A percentile compares a stretch with the other conserved stretches of the same genome.
phyloP scores from a whole-genome alignment of 441 rosid genomes.

The Pelargonium myrrhifolium region DNA sequence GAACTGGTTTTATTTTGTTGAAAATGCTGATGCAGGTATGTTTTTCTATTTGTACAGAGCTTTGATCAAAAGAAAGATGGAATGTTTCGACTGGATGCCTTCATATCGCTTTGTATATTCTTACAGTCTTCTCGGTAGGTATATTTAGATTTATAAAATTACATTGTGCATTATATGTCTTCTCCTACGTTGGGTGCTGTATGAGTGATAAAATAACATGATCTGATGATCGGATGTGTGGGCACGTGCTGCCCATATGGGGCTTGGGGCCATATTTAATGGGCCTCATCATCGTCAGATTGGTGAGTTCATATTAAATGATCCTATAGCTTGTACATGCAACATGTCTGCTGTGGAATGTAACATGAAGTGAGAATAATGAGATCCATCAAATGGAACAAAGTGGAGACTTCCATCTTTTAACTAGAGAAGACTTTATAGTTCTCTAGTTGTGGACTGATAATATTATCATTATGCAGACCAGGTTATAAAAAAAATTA shows the following conservation, averaged over 20 bases:
- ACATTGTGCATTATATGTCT: neutral
- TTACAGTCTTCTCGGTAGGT: conserved; percentile 56
- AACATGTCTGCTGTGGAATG: neutral
- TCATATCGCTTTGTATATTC: conserved; percentile 64
- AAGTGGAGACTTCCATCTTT: neutral
- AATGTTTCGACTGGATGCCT: conserved; percentile 50
- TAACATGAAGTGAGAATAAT: neutral
- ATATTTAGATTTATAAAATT: neutral
- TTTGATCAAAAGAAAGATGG: conserved; percentile 61
- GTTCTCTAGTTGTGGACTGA: neutral
- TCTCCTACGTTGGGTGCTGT: neutral
- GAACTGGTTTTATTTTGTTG: neutral
- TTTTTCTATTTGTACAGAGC: conserved; percentile 34
- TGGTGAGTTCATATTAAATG: neutral
- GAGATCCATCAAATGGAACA: neutral
- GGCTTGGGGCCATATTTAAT: neutral
- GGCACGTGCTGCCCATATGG: neutral
- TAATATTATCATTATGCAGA: neutral
- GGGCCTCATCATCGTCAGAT: neutral
- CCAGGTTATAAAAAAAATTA: neutral
- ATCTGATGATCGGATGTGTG: neutral
- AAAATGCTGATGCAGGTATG: conserved; percentile 8
- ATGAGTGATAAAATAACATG: neutral
- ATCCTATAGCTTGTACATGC: neutral
- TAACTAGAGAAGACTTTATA: neutral